phyloP scores from a whole-genome alignment of 352 stramenopile genomes.

The Globisporangium sylvaticum region DNA sequence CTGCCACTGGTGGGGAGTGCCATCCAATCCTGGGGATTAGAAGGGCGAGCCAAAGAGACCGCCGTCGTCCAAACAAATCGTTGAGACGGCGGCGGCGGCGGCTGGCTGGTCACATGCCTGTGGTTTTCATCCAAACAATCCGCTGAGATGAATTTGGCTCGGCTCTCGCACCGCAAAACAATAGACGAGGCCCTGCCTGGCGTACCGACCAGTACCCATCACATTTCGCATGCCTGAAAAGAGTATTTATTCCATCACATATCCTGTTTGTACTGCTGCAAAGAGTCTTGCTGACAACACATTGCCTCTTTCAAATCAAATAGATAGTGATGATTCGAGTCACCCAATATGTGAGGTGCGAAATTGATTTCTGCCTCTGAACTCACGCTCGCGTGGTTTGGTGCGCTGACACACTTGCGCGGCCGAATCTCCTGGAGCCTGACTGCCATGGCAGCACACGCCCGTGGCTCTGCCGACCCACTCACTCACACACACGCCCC shows the following conservation, averaged over 20 bases:
- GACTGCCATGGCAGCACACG: not conserved
- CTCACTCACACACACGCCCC: not conserved
- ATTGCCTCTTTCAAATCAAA: no score
- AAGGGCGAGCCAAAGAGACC: not conserved
- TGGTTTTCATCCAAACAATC: constrained; percentile 1
- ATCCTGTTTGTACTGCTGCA: no score
- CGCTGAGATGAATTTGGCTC: not conserved
- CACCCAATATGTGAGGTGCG: no score
- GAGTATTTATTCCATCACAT: not conserved
- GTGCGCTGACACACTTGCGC: not conserved
- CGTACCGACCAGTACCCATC: not conserved
- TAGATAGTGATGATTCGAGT: no score
- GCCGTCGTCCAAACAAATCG: constrained; percentile 5
- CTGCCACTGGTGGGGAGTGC: not conserved
- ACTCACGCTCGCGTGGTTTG: not conserved
- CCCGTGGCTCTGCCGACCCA: not conserved
- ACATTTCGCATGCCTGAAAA: not conserved
- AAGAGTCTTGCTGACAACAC: no score
- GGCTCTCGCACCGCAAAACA: not conserved
- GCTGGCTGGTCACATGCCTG: not conserved
- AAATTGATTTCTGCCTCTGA: not conserved
- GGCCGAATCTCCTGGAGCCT: not conserved
- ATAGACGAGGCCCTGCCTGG: not conserved
- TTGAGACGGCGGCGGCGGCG: not conserved
- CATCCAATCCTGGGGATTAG: constrained; percentile 6